These are phyloP conservation scores for Cantharellus cinnabarinus DNA, from an alignment of 768 basidiomycete species.

Conservation along the genomic window DNA sequence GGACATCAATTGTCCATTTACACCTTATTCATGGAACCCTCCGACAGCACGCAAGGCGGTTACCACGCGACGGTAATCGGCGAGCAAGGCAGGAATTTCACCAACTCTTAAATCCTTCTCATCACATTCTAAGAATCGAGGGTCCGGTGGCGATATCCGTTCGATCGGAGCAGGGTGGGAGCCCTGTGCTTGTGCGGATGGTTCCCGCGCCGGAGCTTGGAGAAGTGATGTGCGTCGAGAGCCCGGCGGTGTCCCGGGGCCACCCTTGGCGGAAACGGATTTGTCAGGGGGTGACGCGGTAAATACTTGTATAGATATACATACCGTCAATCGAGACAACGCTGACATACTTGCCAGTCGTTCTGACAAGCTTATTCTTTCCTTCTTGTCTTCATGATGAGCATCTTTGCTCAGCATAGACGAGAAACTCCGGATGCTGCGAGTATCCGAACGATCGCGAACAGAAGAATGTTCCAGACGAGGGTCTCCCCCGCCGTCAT, in stretches of 20 bases:
- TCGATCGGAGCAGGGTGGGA: slow-evolving; percentile 20
- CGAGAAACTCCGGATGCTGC: slow-evolving; percentile 73
- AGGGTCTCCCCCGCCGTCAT: slow-evolving; percentile 16
- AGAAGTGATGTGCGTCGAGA: slow-evolving; percentile 15
- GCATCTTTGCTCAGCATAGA: slow-evolving; percentile 44
- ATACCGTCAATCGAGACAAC: slow-evolving; percentile 18
- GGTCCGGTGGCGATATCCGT: slow-evolving; percentile 38
- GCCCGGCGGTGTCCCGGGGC: slow-evolving; percentile 16
- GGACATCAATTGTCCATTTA: no score
- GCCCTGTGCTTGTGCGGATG: slow-evolving; percentile 19
- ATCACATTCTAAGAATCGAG: slow-evolving; percentile 48
- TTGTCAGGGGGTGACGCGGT: neutral
- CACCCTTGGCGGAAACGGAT: neutral
- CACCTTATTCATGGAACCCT: slow-evolving; percentile 23
- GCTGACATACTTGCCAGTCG: slow-evolving; percentile 61
- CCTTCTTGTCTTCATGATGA: slow-evolving; percentile 12
- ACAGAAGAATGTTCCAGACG: slow-evolving; percentile 9
- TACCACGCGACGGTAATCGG: slow-evolving; percentile 63
- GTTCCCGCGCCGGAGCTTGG: slow-evolving; percentile 2
- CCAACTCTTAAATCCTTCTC: slow-evolving; percentile 61
- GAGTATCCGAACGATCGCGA: slow-evolving; percentile 27
- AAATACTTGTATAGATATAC: neutral
- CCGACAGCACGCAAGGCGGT: slow-evolving; percentile 40
- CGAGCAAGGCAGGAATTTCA: slow-evolving; percentile 61
- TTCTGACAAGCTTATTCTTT: slow-evolving; percentile 60